Evolutionary conservation across 495 filamentous ascomycete species (phyloP).

Genomic region (Staphylotrichum longicolle): DNA sequence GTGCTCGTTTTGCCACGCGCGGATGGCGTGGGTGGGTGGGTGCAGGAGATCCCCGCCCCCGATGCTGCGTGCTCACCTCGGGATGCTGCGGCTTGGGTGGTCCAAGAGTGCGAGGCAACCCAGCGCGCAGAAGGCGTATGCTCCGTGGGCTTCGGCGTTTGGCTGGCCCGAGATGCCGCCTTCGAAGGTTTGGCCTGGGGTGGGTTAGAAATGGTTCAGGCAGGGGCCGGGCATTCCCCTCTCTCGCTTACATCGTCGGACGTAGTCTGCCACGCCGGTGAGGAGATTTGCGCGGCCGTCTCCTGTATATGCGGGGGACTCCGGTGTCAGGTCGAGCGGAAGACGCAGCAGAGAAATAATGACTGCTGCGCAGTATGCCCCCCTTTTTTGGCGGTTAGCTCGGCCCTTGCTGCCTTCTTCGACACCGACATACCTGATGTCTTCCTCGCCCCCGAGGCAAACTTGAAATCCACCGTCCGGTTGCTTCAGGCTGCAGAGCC

Average conservation of each 20-base stretch:
- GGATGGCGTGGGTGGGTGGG: constrained; percentile 2
- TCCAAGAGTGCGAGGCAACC: constrained; percentile 82
- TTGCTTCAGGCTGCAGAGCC: constrained; percentile 81
- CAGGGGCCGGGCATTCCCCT: not conserved
- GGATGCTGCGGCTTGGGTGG: constrained; percentile 67
- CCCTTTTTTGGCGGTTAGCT: constrained; percentile 47
- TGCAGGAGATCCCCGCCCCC: constrained; percentile 7
- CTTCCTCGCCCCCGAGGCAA: constrained; percentile 78
- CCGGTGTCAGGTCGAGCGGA: constrained; percentile 71
- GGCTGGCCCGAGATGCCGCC: constrained; percentile 85
- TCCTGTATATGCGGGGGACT: constrained; percentile 48
- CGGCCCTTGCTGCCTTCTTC: not conserved
- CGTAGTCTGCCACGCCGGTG: constrained; percentile 70
- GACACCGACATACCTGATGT: constrained; percentile 66
- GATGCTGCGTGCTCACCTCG: constrained; percentile 49
- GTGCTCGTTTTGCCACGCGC: constrained; percentile 12
- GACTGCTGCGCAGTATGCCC: constrained; percentile 84
- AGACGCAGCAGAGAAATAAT: constrained; percentile 79
- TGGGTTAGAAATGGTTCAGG: constrained; percentile 9
- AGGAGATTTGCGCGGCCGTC: constrained; percentile 55
- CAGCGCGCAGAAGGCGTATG: constrained; percentile 92
- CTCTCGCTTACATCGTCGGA: constrained; percentile 66
- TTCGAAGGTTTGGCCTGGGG: constrained; percentile 83
- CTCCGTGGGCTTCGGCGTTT: constrained; percentile 87
- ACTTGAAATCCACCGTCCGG: constrained; percentile 79